Conservation (phyloP, 2,329 filamentous ascomycete genomes). For the Aureobasidium subglaciale region DNA sequence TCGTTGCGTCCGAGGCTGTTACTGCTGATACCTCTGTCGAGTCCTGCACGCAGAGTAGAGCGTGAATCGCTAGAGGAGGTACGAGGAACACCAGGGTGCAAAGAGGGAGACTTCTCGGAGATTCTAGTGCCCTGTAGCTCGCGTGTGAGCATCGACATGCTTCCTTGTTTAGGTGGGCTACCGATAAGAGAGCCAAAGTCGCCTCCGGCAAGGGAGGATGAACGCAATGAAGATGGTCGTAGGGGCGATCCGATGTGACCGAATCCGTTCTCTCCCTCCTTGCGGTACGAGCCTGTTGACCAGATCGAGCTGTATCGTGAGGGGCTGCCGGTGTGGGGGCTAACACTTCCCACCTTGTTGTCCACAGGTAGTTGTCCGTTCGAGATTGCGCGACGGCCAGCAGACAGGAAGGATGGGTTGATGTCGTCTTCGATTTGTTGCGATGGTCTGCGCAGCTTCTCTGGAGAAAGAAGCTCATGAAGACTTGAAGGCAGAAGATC, state of each 20-base stretch:
- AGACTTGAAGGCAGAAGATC: constrained; percentile 72
- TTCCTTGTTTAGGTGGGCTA: constrained; percentile 49
- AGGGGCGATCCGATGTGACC: constrained; percentile 60
- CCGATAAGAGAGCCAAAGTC: constrained; percentile 45
- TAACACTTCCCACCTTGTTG: constrained; percentile 39
- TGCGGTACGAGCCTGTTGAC: constrained; percentile 41
- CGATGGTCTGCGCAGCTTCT: constrained; percentile 53
- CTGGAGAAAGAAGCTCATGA: constrained; percentile 56
- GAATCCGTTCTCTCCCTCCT: constrained; percentile 43
- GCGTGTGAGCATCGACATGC: constrained; percentile 56
- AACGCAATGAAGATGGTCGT: constrained; percentile 38
- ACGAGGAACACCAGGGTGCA: constrained; percentile 18
- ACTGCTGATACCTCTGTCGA: constrained; percentile 23
- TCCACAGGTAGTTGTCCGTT: constrained; percentile 33
- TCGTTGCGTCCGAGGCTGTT: constrained; percentile 22
- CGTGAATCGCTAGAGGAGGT: constrained; percentile 18
- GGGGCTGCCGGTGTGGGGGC: constrained; percentile 50
- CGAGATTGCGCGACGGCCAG: constrained; percentile 35
- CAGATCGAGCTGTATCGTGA: constrained; percentile 56
- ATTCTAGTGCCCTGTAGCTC: constrained; percentile 32
- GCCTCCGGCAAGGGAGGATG: constrained; percentile 38
- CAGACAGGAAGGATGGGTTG: constrained; percentile 29
- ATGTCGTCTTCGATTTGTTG: constrained; percentile 47
- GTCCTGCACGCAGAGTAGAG: constrained; percentile 14
- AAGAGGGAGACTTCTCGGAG: constrained; percentile 5